These are phyloP conservation scores for Delitschia confertaspora DNA, from an alignment of 495 filamentous ascomycete species.

Conservation along the genomic window DNA sequence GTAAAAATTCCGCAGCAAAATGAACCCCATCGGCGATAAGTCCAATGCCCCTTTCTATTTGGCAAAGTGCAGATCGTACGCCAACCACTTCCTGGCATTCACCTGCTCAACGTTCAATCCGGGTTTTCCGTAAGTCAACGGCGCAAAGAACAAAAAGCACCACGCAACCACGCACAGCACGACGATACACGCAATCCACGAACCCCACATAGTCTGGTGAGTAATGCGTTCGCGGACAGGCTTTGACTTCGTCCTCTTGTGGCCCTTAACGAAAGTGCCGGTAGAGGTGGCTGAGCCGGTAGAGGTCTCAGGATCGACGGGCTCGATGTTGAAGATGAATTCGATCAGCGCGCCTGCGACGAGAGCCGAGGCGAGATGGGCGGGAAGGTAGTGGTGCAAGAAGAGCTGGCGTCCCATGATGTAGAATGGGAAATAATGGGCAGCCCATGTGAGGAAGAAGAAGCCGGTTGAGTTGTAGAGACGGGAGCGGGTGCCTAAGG, in stretches of 20 bases:
- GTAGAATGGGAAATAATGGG: constrained; percentile 67
- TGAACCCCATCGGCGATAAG: too few species aligned
- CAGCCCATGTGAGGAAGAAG: constrained; percentile 85
- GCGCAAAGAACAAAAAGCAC: constrained; percentile 87
- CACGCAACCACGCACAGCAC: constrained; percentile 61
- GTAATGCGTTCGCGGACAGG: constrained; percentile 73
- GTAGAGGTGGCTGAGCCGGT: constrained; percentile 27
- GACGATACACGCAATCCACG: constrained; percentile 67
- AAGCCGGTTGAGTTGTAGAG: constrained; percentile 98
- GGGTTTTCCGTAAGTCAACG: constrained; percentile 89
- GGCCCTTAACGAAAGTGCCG: constrained; percentile 42
- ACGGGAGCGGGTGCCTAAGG: constrained; percentile 71
- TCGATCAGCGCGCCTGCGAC: constrained; percentile 94
- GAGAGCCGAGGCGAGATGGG: constrained; percentile 84
- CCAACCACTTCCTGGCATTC: constrained; percentile 82
- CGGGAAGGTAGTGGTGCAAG: constrained; percentile 72
- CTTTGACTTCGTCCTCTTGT: constrained; percentile 48
- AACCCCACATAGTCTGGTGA: constrained; percentile 62
- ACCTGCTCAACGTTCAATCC: constrained; percentile 80
- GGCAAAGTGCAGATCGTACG: constrained; percentile 96
- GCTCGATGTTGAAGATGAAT: constrained; percentile 89
- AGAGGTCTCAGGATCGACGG: constrained; percentile 44
- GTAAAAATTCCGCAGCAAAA: too few species aligned
- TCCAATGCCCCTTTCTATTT: too few species aligned
- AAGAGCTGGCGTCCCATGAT: constrained; percentile 69